Percentiles rank a stretch among this genome's conserved stretches.
Conservation (phyloP, 1,284 basidiomycete genomes). For the Ustilago sp. region DNA sequence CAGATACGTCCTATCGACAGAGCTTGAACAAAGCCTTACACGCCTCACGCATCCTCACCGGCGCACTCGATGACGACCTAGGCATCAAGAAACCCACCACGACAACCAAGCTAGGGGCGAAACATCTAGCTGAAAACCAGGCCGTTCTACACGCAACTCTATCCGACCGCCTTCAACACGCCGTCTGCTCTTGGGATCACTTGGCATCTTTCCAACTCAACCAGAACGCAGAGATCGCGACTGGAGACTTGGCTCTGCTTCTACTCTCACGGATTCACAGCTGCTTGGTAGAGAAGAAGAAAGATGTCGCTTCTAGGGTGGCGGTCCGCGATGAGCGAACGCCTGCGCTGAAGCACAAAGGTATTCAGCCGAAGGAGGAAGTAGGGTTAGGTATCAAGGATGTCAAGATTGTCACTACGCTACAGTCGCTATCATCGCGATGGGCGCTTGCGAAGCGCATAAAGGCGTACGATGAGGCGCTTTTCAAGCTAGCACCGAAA, state of each 20-base stretch:
- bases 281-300: conserved; percentile 29
- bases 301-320: conserved; percentile 23
- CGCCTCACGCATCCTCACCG: conserved; percentile 38
- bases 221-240: conserved; percentile 25
- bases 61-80: conserved; percentile 38
- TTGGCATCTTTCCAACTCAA: conserved; percentile 17
- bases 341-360: conserved; percentile 19
- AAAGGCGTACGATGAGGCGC: conserved; percentile 30
- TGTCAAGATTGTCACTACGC: conserved; percentile 41
- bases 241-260: conserved; percentile 36
- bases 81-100: conserved; percentile 32
- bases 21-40: conserved; percentile 32
- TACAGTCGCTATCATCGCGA: conserved; percentile 35
- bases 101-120: conserved; percentile 29
- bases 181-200: conserved; percentile 20
- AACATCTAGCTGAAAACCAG: conserved; percentile 21
- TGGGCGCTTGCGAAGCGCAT: conserved; percentile 41
- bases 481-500: conserved; percentile 26
- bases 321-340: conserved; percentile 15
- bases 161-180: conserved; percentile 11
- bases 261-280: conserved; percentile 33
- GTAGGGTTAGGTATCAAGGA: conserved; percentile 48
- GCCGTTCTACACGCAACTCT: conserved; percentile 31
- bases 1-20: conserved; percentile 35
- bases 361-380: conserved; percentile 38